Evolutionary conservation across 345 rosid genomes (phyloP), one percentile per base, ranked within the genome.

Genomic region (Melaleuca alternifolia): DNA sequence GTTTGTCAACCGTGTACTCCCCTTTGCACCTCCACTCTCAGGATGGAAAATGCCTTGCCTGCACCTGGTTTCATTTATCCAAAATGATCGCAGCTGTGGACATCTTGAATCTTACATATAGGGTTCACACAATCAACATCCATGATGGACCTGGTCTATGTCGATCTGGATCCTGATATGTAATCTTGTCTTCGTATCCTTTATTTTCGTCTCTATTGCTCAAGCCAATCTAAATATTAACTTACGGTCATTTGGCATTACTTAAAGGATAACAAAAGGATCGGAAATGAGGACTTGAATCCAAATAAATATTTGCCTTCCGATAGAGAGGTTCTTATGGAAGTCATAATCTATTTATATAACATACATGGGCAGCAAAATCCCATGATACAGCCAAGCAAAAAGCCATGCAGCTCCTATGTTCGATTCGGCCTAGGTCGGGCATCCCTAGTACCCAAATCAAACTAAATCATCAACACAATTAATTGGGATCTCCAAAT

Each of bases 111-210:
- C 37, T 18, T 37, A 61, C 1, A 0, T 6, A 61, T 28, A 61
- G 20, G 37, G 37, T 0, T 61, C 37, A 0, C 11, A 16, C 37
- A 11, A 65, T 0, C 20, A 1, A 30, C 2, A 6, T 5, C 3
- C 33, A 30, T 15, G 77, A 30, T 0, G 15, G 10, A 2, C 11
- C 18, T 4, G 10, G 2, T 16, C 6, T 65, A 65, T 8, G 2
- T 30, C 10, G 2, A 28, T 20, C 18, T 10, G 11, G 5, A 28
- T 62, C 11, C 2, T 14, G 0, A 28, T 28, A 57, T 57, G n/a
- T 57, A 28, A 41, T 41, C 26, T 26, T 57, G 65, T 30, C 9
- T 59, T 59, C 18, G 9, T n/a, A 11, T 13, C n/a, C 37, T 59
- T n/a, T n/a, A 11, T n/a, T 59, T n/a, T n/a, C 13, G 18, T 59